Evolutionary conservation across 352 stramenopile genomes (phyloP), one percentile per base, ranked within the genome.

Genomic region (Phytopythium oedochilum): DNA sequence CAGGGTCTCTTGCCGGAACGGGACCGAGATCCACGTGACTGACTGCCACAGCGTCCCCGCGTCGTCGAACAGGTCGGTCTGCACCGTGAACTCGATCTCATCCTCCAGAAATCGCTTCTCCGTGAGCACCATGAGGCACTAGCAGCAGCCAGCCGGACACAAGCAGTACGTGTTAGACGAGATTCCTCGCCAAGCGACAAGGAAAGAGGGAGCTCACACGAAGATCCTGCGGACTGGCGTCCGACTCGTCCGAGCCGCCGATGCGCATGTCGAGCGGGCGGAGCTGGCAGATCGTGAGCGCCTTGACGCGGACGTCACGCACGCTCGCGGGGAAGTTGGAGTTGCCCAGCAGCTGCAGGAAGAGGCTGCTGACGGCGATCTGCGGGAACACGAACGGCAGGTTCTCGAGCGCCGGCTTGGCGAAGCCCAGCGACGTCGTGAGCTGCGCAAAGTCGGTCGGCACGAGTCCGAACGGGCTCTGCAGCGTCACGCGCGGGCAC

Each of bases 381-480:
- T 94, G 84, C 28, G 84, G 84, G 45, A 92, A 85, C 20, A 92
- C 68, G 62, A 89, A 88, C 48, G 84, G 81, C 23, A 94, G 64
- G 18, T 81, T 70, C 61, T 89, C 79, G 40, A 94, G 69, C 54
- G 75, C 59, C 31, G 88, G 68, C 57, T 78, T 70, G 42, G 73
- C 61, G 55, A 88, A 75, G 57, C 81, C 83, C 38, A 94, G 58
- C 55, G 81, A 87, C 29, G 79, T 89, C 40, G 80, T 77, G n/a
- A 94, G 70, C 56, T 89, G 86, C 45, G 84, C 77, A 61, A 94
- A 92, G 64, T 94, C 84, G 1, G 73, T 61, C 34, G 83, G 83
- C 34, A 92, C 53, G 39, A 94, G 57, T 22, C 60, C 75, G 42
- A 94, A 94, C 4, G 68, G 82, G 39, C 73, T 81, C 57, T 89